Conservation (phyloP, 2,329 filamentous ascomycete genomes). For the Ophioceras dolichostomum region DNA sequence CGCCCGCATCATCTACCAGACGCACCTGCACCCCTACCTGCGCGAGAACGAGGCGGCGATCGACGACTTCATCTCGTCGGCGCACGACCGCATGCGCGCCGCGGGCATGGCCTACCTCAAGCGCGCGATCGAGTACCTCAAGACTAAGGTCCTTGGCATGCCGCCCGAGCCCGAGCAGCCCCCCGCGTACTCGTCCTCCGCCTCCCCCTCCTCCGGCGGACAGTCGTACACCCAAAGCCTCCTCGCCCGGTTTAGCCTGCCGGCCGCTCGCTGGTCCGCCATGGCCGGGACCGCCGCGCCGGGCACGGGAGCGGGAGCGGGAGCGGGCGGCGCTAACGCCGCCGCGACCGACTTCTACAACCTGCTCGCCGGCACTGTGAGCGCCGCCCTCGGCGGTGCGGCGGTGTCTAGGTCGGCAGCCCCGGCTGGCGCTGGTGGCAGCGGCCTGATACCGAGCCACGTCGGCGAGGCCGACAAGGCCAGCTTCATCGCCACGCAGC, state of each 20-base stretch:
- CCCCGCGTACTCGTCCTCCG: conserved; percentile 22
- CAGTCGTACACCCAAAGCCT: conserved; percentile 67
- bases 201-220: conserved; percentile 25
- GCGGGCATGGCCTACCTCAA: conserved; percentile 68
- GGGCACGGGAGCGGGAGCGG: too few species aligned
- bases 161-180: conserved; percentile 38
- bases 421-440: conserved; percentile 11
- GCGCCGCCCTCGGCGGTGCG: conserved; percentile 43
- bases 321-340: conserved; percentile 10
- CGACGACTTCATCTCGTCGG: conserved; percentile 74
- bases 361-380: conserved; percentile 63
- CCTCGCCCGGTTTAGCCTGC: conserved; percentile 77
- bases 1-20: conserved; percentile 72
- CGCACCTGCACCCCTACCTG: conserved; percentile 79
- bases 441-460: conserved; percentile 53
- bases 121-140: conserved; percentile 56
- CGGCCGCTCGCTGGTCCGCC: conserved; percentile 48
- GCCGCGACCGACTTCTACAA: conserved; percentile 55
- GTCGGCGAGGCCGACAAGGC: conserved; percentile 57
- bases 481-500: conserved; percentile 65
- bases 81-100: conserved; percentile 66
- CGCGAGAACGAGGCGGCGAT: conserved; percentile 77
- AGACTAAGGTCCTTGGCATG: conserved; percentile 68
- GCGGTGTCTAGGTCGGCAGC: conserved; percentile 8
- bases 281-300: conserved; percentile 5